Evolutionary conservation across 2,329 filamentous ascomycete species (phyloP).

Genomic region (Aspergillus sp.): DNA sequence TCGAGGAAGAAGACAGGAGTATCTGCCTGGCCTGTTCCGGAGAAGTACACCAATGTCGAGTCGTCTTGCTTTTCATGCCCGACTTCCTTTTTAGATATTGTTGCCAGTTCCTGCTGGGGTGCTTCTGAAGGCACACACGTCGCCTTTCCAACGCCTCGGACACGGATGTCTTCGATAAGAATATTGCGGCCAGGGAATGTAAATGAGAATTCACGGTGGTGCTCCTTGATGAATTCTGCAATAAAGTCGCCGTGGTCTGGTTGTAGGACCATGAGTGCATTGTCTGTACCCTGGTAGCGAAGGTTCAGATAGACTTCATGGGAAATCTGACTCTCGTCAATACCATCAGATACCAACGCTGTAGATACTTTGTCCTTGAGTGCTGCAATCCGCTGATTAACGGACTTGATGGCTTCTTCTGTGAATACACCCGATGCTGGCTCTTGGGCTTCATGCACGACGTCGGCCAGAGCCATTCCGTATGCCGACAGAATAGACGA

Average conservation of each 20-base stretch:
- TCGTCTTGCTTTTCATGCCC: slow-evolving; percentile 49
- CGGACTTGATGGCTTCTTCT: slow-evolving; percentile 45
- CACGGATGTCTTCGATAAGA: slow-evolving; percentile 85
- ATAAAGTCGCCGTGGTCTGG: slow-evolving; percentile 79
- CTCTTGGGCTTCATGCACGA: slow-evolving; percentile 81
- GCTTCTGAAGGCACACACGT: slow-evolving; percentile 63
- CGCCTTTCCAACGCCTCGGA: slow-evolving; percentile 63
- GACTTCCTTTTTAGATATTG: slow-evolving; percentile 34
- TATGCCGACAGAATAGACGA: slow-evolving; percentile 91
- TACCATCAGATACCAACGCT: too few relatives aligned
- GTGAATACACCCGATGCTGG: slow-evolving; percentile 48
- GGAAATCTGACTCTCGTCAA: slow-evolving; percentile 39
- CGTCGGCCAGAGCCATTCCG: slow-evolving; percentile 88
- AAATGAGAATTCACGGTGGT: slow-evolving; percentile 91
- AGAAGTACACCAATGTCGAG: slow-evolving; percentile 60
- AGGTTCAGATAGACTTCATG: slow-evolving; percentile 50
- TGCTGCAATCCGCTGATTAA: slow-evolving; percentile 34
- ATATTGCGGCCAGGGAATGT: slow-evolving; percentile 75
- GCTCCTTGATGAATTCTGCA: slow-evolving; percentile 71
- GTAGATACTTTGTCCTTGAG: slow-evolving; percentile 43
- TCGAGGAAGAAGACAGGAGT: slow-evolving; percentile 39
- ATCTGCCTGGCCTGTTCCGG: slow-evolving; percentile 28
- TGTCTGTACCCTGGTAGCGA: slow-evolving; percentile 53
- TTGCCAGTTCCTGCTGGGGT: too few relatives aligned
- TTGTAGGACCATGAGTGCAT: slow-evolving; percentile 52